Evolutionary conservation across 805 yeast species (phyloP), one percentile per base, ranked within the genome.

Genomic region (Maudiozyma bulderi): DNA sequence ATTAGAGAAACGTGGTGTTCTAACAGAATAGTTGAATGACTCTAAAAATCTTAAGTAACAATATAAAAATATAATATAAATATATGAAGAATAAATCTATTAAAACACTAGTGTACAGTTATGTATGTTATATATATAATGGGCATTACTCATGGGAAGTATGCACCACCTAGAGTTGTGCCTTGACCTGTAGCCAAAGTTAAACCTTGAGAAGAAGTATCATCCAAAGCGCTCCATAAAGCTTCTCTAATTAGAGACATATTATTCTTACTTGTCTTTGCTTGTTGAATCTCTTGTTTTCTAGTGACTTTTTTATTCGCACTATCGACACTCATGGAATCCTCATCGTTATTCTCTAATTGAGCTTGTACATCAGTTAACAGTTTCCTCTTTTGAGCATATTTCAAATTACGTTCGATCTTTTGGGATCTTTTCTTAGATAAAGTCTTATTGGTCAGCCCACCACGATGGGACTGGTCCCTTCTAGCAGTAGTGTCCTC

Each of bases 101-200:
- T 26, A 10, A 10, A 26, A 26, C 26, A 29, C 32, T 29, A 29
- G 10, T 26, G 20, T 41, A 41, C 42, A 39, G 20, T 9, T 9
- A 39, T 20, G 20, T 39, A 20, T 39, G 30, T 15, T 7, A 11
- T 9, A 38, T 38, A 38, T 38, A 6, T 10, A n/a, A n/a, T 28
- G 30, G 5, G 20, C n/a, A 3, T 11, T 13, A 15, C 41, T 52
- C 53, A 68, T 50, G 67, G 75, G 70, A 73, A 81, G 64, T 53
- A 74, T 66, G 88, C 89, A 32, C 83, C 80, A 40, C 96, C 96
- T 54, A 89, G 68, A 10, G 95, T 84, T 34, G 96, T 89, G 50
- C 96, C 96, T 61, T 81, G 79, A 38, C 87, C 86, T 29, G 73
- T 66, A 30, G 70, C 65, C 43, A 73, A 64, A 33, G 71, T 67